A percentile compares a stretch with the other conserved stretches of the same genome.
phyloP scores from a whole-genome alignment of 1,284 basidiomycete species.

The Pseudozyma thailandica region DNA sequence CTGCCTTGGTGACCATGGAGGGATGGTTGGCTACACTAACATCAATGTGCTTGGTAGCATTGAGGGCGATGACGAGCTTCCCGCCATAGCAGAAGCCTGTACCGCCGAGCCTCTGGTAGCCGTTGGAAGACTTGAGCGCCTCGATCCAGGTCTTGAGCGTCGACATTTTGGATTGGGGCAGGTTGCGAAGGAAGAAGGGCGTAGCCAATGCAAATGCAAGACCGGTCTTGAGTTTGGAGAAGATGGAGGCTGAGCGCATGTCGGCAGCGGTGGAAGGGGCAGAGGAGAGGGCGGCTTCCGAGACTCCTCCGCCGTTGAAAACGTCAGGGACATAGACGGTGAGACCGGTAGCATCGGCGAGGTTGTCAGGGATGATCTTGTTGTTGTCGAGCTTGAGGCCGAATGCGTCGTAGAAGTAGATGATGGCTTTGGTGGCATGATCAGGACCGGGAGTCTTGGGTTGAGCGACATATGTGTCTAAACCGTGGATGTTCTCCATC shows the following conservation, averaged over 20 bases:
- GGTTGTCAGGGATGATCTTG: constrained; percentile 75
- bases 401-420: constrained; percentile 75
- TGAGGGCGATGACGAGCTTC: constrained; percentile 56
- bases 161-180: constrained; percentile 23
- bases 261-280: constrained; percentile 39
- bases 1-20: constrained; percentile 66
- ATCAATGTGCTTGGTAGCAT: constrained; percentile 68
- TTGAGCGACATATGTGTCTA: constrained; percentile 60
- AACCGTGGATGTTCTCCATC: constrained; percentile 41
- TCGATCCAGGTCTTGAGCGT: constrained; percentile 39
- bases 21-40: constrained; percentile 75
- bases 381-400: constrained; percentile 60
- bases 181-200: constrained; percentile 36
- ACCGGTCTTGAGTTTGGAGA: constrained; percentile 29
- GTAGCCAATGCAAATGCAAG: constrained; percentile 16
- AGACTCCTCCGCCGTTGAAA: constrained; percentile 50
- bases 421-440: constrained; percentile 69
- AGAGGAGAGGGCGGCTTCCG: constrained; percentile 9
- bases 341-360: constrained; percentile 72
- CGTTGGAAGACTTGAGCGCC: constrained; percentile 70
- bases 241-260: constrained; percentile 12
- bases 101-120: constrained; percentile 74
- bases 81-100: constrained; percentile 78
- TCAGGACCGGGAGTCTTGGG: constrained; percentile 50
- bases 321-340: constrained; percentile 73